Percentiles rank a stretch among this genome's conserved stretches.
These are phyloP conservation scores for Globisporangium recalcitrans DNA, from an alignment of 352 stramenopile species.

Conservation along the genomic window DNA sequence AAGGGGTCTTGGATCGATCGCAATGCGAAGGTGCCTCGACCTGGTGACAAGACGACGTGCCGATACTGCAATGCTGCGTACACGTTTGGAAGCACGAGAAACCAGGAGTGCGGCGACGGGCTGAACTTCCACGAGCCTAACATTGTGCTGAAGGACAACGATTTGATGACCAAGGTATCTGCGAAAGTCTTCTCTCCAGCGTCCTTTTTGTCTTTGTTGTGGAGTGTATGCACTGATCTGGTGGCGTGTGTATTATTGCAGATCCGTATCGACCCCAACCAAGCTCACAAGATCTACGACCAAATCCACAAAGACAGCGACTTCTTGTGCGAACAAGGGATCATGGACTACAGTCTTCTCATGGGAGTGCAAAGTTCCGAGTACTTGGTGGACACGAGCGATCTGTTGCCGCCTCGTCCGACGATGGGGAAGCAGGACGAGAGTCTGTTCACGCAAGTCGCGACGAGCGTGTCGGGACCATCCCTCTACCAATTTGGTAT, in stretches of 20 bases:
- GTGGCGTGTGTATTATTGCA: constrained; percentile 11
- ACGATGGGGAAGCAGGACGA: constrained; percentile 39
- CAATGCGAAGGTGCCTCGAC: constrained; percentile 78
- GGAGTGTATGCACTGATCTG: background rate
- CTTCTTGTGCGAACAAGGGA: constrained; percentile 85
- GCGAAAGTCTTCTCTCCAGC: background rate
- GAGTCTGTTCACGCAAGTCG: constrained; percentile 68
- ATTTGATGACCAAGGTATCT: constrained; percentile 81
- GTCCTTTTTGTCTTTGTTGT: background rate
- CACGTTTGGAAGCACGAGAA: constrained; percentile 82
- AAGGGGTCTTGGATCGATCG: constrained; percentile 89
- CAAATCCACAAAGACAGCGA: constrained; percentile 86
- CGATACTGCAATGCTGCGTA: constrained; percentile 86
- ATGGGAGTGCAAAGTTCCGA: constrained; percentile 88
- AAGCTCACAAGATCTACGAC: constrained; percentile 83
- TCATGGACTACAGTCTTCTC: constrained; percentile 92
- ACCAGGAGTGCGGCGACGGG: constrained; percentile 76
- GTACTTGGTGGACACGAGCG: constrained; percentile 81
- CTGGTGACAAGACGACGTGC: constrained; percentile 74
- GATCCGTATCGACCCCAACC: constrained; percentile 74
- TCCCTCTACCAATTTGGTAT: constrained; percentile 90
- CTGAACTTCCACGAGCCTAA: constrained; percentile 87
- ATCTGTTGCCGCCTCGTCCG: constrained; percentile 34
- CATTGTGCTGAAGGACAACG: constrained; percentile 88
- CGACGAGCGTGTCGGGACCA: constrained; percentile 81